phyloP scores from a whole-genome alignment of 352 stramenopile genomes.

The Phytophthora aleatoria region DNA sequence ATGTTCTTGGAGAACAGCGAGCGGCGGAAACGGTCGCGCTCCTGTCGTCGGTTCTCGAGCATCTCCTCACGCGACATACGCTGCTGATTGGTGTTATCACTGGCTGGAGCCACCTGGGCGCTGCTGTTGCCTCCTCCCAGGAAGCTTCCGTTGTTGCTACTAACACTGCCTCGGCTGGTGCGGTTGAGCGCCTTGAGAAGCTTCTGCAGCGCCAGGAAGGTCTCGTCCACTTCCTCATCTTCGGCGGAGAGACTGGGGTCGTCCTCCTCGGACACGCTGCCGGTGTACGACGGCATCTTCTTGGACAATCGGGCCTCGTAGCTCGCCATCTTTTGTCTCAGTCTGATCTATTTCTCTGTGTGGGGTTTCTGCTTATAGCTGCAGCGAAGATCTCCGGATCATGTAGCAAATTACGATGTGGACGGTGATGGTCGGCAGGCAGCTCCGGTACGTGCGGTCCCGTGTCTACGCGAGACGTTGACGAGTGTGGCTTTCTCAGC shows the following conservation, averaged over 20 bases:
- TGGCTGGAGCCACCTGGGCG: slow-evolving; percentile 7
- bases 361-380: not conserved
- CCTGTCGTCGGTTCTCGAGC: slow-evolving; percentile 62
- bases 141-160: slow-evolving; percentile 26
- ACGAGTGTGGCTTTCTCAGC: not conserved
- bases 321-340: slow-evolving; percentile 20
- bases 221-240: slow-evolving; percentile 80
- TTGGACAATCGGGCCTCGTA: slow-evolving; percentile 39
- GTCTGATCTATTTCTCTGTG: not conserved
- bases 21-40: slow-evolving; percentile 74
- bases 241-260: slow-evolving; percentile 57
- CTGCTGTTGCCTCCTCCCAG: slow-evolving; percentile 11
- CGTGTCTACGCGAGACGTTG: slow-evolving; percentile 19
- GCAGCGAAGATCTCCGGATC: slow-evolving; percentile 6
- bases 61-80: slow-evolving; percentile 73
- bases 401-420: slow-evolving; percentile 26
- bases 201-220: slow-evolving; percentile 78
- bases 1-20: slow-evolving; percentile 56
- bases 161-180: slow-evolving; percentile 28
- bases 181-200: slow-evolving; percentile 70
- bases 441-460: not conserved
- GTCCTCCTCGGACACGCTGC: slow-evolving; percentile 46
- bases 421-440: not conserved
- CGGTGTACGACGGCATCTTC: slow-evolving; percentile 54
- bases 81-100: slow-evolving; percentile 26